Conservation (phyloP, 805 yeast species). For the Cyberlindnera mississippiensis region DNA sequence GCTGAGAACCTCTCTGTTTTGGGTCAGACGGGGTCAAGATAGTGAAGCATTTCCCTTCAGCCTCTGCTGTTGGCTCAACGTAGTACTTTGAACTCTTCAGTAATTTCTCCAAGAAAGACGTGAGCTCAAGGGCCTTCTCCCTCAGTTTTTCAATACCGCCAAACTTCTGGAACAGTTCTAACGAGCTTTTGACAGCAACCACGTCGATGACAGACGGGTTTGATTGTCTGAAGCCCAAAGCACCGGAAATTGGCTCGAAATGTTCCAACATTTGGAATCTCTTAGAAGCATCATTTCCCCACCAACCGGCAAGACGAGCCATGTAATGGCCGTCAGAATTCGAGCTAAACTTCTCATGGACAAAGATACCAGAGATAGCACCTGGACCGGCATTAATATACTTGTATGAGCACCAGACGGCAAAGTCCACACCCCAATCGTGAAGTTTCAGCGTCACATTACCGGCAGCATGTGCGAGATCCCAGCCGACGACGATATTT, state of each 20-base stretch:
- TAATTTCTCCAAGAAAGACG: slow-evolving; percentile 48
- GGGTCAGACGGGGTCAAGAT: slow-evolving; percentile 69
- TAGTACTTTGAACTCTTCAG: slow-evolving; percentile 47
- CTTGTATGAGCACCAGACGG: slow-evolving; percentile 92
- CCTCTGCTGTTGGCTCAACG: slow-evolving; percentile 10
- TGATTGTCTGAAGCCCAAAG: slow-evolving; percentile 83
- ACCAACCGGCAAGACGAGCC: slow-evolving; percentile 93
- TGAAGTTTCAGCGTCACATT: slow-evolving; percentile 75
- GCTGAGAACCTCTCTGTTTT: slow-evolving; percentile 71
- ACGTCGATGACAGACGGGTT: slow-evolving; percentile 88
- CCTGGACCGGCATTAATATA: slow-evolving; percentile 94
- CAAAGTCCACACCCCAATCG: slow-evolving; percentile 90
- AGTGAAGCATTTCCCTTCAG: slow-evolving; percentile 37
- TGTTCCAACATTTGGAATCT: slow-evolving; percentile 77
- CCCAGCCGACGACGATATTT: slow-evolving; percentile 80
- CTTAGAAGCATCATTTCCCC: slow-evolving; percentile 76
- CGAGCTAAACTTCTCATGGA: slow-evolving; percentile 50
- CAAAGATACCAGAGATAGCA: slow-evolving; percentile 81
- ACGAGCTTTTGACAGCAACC: slow-evolving; percentile 63
- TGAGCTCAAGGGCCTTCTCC: slow-evolving; percentile 51
- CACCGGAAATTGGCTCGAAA: slow-evolving; percentile 81
- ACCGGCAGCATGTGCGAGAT: slow-evolving; percentile 91
- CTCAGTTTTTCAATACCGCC: slow-evolving; percentile 61
- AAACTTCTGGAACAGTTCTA: slow-evolving; percentile 52
- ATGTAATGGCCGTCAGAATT: slow-evolving; percentile 32